Conservation (phyloP, 805 yeast species). For the Teunomyces tritomae region DNA sequence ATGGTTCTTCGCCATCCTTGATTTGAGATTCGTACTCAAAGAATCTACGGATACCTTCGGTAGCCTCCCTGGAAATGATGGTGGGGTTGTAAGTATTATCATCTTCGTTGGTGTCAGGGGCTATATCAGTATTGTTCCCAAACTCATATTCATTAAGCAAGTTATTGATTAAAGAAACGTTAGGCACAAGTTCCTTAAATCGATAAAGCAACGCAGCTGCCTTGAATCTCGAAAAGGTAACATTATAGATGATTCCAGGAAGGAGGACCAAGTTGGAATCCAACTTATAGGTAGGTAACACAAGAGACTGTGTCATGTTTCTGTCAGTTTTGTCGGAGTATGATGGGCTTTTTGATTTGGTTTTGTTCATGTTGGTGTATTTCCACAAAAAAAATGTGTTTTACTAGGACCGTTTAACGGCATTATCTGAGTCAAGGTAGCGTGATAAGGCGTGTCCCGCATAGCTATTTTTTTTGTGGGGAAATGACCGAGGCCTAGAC, state of each 20-base stretch:
- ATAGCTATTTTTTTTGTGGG: background rate
- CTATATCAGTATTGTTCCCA: constrained; percentile 12
- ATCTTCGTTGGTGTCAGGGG: constrained; percentile 10
- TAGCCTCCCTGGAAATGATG: constrained; percentile 28
- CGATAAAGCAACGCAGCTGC: constrained; percentile 48
- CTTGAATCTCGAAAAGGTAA: constrained; percentile 46
- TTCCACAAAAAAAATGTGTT: background rate
- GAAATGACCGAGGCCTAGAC: constrained; percentile 2
- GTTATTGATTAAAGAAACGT: constrained; percentile 27
- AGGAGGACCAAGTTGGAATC: constrained; percentile 48
- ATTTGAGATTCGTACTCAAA: constrained; percentile 7
- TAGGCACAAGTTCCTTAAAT: constrained; percentile 29
- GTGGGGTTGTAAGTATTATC: constrained; percentile 13
- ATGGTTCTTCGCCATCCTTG: constrained; percentile 1
- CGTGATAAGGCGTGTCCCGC: constrained; percentile 2
- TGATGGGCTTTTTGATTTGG: background rate
- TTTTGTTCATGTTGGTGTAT: background rate
- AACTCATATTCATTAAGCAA: constrained; percentile 37
- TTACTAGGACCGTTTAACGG: background rate
- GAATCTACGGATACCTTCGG: constrained; percentile 28
- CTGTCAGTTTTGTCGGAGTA: background rate
- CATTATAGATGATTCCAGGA: constrained; percentile 63
- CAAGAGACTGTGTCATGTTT: constrained; percentile 14
- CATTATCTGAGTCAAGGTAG: background rate
- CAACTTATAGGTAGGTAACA: constrained; percentile 39